phyloP scores from a whole-genome alignment of 2,329 filamentous ascomycete species.

The Exophiala lecanii-corni region DNA sequence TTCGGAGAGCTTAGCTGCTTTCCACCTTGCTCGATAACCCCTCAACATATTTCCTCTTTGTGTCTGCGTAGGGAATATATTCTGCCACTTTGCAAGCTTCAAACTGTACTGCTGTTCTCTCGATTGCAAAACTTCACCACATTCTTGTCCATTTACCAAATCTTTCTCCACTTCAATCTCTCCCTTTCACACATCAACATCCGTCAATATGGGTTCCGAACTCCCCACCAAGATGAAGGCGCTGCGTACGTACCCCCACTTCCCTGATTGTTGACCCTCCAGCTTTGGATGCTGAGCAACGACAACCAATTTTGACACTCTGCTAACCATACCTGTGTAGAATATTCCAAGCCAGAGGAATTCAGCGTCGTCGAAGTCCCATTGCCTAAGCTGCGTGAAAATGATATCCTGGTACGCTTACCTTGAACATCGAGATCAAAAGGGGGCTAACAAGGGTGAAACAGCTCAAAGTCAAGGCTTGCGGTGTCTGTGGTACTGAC shows the following conservation, averaged over 20 bases:
- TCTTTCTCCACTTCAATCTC: conserved; percentile 4
- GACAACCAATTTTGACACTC: no score
- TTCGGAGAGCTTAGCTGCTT: not conserved
- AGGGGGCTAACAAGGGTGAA: conserved; percentile 26
- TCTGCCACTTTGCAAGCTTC: not conserved
- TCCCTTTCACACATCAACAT: not conserved
- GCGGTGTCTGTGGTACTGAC: conserved; percentile 59
- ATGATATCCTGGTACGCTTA: conserved; percentile 51
- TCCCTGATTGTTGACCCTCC: no score
- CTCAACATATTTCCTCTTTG: conserved; percentile 15
- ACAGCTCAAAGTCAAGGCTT: conserved; percentile 62
- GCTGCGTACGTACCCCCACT: conserved; percentile 45
- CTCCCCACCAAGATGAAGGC: conserved; percentile 58
- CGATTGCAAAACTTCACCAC: not conserved
- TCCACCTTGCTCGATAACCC: conserved; percentile 6
- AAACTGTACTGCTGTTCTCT: not conserved
- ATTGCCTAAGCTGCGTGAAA: conserved; percentile 55
- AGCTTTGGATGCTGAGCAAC: no score
- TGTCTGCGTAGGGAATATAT: not conserved
- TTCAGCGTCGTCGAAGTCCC: conserved; percentile 59
- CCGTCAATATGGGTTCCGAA: conserved; percentile 31
- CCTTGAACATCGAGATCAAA: conserved; percentile 2
- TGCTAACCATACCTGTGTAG: conserved; percentile 9
- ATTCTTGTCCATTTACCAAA: not conserved
- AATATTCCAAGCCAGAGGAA: conserved; percentile 58